Conservation (phyloP, 2,329 filamentous ascomycete genomes). For the Penicillium sp. region DNA sequence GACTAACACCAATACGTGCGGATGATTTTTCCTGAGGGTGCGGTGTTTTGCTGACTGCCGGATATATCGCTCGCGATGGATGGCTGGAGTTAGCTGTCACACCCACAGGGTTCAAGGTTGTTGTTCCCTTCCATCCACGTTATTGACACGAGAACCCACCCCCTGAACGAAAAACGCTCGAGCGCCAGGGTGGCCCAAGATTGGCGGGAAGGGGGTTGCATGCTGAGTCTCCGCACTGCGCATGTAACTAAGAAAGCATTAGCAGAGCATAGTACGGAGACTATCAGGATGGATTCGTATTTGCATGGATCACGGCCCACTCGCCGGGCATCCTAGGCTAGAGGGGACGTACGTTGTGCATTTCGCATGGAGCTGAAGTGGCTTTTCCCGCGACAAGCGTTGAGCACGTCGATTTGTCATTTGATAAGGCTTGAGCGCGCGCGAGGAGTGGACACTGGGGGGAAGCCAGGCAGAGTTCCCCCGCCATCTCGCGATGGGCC, state of each 20-base stretch:
- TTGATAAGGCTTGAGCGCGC: neutral
- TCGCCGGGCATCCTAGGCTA: neutral
- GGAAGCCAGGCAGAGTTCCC: too few relatives aligned
- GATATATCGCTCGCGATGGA: neutral
- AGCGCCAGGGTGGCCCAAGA: neutral
- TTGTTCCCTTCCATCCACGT: conserved; percentile 3
- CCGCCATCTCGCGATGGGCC: neutral
- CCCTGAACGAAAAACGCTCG: conserved; percentile 3
- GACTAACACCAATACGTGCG: neutral
- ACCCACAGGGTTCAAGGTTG: conserved; percentile 3
- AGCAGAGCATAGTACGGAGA: neutral
- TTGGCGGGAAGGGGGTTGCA: neutral
- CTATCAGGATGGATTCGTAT: neutral
- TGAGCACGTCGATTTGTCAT: neutral
- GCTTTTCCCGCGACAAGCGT: conserved; percentile 2
- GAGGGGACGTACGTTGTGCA: neutral
- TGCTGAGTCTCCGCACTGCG: conserved; percentile 6
- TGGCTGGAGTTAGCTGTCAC: conserved; percentile 1
- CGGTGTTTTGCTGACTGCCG: neutral
- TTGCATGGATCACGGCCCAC: neutral
- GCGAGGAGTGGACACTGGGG: too few relatives aligned
- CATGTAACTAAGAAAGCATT: neutral
- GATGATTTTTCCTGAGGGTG: neutral
- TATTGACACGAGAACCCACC: conserved; percentile 6
- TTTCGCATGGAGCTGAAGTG: conserved; percentile 10